Evolutionary conservation across 192 early-diverging fungal genomes (phyloP).

Genomic region (Coemansia sp.): DNA sequence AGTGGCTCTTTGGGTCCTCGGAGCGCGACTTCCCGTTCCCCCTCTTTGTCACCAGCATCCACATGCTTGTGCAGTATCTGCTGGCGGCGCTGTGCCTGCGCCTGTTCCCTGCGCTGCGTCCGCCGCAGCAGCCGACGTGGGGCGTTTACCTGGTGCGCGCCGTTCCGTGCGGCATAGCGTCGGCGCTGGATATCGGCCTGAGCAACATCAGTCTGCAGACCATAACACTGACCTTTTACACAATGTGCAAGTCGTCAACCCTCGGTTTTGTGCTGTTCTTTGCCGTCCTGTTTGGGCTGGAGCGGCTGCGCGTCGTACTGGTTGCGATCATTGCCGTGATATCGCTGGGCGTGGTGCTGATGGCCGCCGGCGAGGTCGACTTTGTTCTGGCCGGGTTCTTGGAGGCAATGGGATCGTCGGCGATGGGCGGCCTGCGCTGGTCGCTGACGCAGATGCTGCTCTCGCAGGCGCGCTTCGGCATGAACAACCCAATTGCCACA

Average conservation of each 20-base stretch:
- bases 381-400: conserved; percentile 77
- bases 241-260: conserved; percentile 80
- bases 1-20: conserved; percentile 84
- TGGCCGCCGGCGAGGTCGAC: conserved; percentile 81
- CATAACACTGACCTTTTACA: conserved; percentile 92
- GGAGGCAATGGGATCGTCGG: conserved; percentile 74
- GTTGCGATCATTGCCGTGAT: conserved; percentile 77
- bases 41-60: conserved; percentile 79
- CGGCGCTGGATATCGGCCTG: conserved; percentile 87
- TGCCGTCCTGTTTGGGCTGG: conserved; percentile 86
- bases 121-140: conserved; percentile 55
- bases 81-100: conserved; percentile 59
- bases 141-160: conserved; percentile 68
- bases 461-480: conserved; percentile 68
- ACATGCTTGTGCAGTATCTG: conserved; percentile 82
- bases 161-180: conserved; percentile 84
- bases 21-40: conserved; percentile 85
- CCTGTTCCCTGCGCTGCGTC: conserved; percentile 62
- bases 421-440: conserved; percentile 88
- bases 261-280: conserved; percentile 83
- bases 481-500: conserved; percentile 87
- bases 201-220: conserved; percentile 83
- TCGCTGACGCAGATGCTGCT: conserved; percentile 84
- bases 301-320: conserved; percentile 69
- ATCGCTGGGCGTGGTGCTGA: conserved; percentile 77